Conservation (phyloP, 2,329 filamentous ascomycete species). For the Allantophomopsis cytisporea region DNA sequence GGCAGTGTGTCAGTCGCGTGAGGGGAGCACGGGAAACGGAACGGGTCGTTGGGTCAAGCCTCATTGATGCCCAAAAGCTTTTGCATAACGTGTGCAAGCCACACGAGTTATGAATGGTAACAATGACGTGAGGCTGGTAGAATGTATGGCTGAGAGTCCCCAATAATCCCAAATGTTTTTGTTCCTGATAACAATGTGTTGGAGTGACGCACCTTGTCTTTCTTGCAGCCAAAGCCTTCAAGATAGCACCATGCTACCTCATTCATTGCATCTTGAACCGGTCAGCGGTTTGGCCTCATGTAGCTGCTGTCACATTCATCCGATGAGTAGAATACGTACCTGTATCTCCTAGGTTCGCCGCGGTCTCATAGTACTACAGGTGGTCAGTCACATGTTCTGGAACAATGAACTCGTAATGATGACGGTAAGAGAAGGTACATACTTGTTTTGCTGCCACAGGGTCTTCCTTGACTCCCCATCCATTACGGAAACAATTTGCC, state of each 20-base stretch:
- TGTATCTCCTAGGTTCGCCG: constrained; percentile 88
- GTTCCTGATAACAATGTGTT: no score
- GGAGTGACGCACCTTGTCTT: constrained; percentile 72
- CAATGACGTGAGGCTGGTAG: constrained; percentile 13
- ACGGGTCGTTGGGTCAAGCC: constrained; percentile 6
- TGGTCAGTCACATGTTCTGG: neutral
- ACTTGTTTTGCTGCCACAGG: constrained; percentile 69
- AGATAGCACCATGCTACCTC: constrained; percentile 93
- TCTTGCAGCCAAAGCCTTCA: constrained; percentile 93
- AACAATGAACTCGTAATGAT: no score
- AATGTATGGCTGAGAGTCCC: constrained; percentile 1
- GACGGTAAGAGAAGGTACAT: constrained; percentile 12
- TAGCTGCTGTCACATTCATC: neutral
- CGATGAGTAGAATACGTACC: constrained; percentile 27
- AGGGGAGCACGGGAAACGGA: neutral
- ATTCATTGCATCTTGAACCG: constrained; percentile 75
- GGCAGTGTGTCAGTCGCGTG: constrained; percentile 4
- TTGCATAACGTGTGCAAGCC: constrained; percentile 11
- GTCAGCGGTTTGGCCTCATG: constrained; percentile 2
- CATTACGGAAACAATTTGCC: constrained; percentile 83
- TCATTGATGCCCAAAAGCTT: constrained; percentile 29
- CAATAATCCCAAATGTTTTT: no score
- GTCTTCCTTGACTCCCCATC: constrained; percentile 84
- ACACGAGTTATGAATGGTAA: constrained; percentile 5
- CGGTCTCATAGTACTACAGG: constrained; percentile 88